Base-by-base conservation (phyloP, 345 rosid genomes). In the Salix brachista region DNA sequence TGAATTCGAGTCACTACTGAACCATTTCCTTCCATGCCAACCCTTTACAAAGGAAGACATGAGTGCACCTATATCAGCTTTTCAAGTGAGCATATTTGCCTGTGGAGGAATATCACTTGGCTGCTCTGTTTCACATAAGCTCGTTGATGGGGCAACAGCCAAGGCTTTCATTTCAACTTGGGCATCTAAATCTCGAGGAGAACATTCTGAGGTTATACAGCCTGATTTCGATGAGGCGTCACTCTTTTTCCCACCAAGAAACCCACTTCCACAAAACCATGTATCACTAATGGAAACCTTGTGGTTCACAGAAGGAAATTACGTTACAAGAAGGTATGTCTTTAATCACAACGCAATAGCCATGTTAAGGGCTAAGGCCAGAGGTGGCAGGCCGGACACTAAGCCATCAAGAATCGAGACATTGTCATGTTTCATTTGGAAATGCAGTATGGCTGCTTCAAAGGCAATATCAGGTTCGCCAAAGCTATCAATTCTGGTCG, bases 31-130 rank as follows among this genome's bases (percentile, higher is more conserved):
- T 30, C 70, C 75, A 17, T 23, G 18, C 69, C 28, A 25, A 1
- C 71, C 75, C 17, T 62, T 42, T 65, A 14, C 6, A 14, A 36
- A 60, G 26, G 71, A 62, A 37, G 66, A 67, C 7, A 25, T 26
- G 21, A 46, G 14, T 10, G 21, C 37, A 2, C 75, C 78, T 5
- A 6, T 46, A n/a, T 0, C 62, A 18, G 65, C 42, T 16, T 10
- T 61, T 26, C 82, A 74, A 14, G 65, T 41, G 5, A 80, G 19
- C 5, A 0, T 25, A 21, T 80, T 80, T 34, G 5, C 66, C 18
- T 80, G 75, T 23, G 82, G 79, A 10, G 82, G 71, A 14, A 44
- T 79, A 37, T 69, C 70, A 6, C 2, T 79, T 1, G 82, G 79
- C 1, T 4, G 9, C 2, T 3, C 11, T 46, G 18, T 0, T 2